Base-by-base conservation (phyloP, 208 protist genomes). In the Leishmania amazonensis region DNA sequence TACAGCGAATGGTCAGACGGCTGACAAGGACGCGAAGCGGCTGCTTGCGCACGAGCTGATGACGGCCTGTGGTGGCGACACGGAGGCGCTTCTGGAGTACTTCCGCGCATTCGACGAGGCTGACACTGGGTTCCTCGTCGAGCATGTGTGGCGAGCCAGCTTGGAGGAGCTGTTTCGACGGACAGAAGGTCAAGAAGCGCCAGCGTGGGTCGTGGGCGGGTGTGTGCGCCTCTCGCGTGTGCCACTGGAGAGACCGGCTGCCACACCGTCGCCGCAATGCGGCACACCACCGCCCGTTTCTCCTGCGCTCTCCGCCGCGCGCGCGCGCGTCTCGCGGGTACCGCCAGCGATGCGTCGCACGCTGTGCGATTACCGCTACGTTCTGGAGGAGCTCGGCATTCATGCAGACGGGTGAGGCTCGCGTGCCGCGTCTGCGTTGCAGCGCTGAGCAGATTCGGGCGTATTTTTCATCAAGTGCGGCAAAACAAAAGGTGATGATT, bases 361-460 rank as follows among this genome's bases (percentile, higher is more conserved):
- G 0, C 57, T 91, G 58, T 94, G 90, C 76, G 88, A 92, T 65
- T 94, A 94, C 81, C 84, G 85, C 38, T 92, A 90, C 40, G 53
- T 89, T 42, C 57, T 94, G 57, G 85, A 94, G 58, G 83, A 88
- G 67, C 67, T 94, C 51, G 81, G 80, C 11, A 17, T 67, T 5
- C 19, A 45, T 62, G 73, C 31, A 40, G 53, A 42, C 7, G 49
- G 31, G 15, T 47, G 31, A 54, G 51, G 31, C 45, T 28, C 45
- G 11, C 47, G 28, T 49, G 40, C 38, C 38, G 13, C 35, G 35
- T 42, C 35, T 42, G 17, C 13, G 35, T 70, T 45, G 35, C 64
- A 38, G n/a, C 35, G 64, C 64, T 42, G 64, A 42, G 64, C 19
- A 51, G 42, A 31, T n/a, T 74, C 70, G 11, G 17, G 11, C 17